Conservation (phyloP, 2,329 filamentous ascomycete genomes). For the Exophiala dermatitidis region DNA sequence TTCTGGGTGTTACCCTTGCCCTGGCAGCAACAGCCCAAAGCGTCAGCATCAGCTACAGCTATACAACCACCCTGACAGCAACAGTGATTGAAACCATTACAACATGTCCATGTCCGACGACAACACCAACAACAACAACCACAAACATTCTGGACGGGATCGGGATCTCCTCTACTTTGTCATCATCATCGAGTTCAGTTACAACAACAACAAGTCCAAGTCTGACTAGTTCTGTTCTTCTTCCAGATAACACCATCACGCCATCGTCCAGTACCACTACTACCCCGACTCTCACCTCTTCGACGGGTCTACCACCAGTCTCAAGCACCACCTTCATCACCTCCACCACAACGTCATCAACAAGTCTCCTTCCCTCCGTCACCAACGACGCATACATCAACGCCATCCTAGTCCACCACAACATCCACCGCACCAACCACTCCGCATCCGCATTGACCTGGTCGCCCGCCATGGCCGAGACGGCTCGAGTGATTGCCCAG, state of each 20-base stretch:
- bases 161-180: neutral
- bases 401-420: slow-evolving; percentile 62
- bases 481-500: slow-evolving; percentile 56
- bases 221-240: neutral
- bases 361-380: slow-evolving; percentile 2
- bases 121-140: neutral
- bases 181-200: neutral
- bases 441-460: slow-evolving; percentile 58
- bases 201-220: neutral
- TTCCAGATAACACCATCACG: slow-evolving; percentile 1
- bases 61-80: slow-evolving; percentile 13
- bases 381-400: slow-evolving; percentile 21
- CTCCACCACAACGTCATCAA: neutral
- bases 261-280: neutral
- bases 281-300: neutral
- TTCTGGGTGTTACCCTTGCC: slow-evolving; percentile 5
- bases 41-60: slow-evolving; percentile 9
- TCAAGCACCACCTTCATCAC: slow-evolving; percentile 1
- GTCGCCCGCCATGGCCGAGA: slow-evolving; percentile 55
- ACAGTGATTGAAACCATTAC: slow-evolving; percentile 14
- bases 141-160: neutral
- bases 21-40: slow-evolving; percentile 10
- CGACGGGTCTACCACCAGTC: neutral
- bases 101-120: slow-evolving; percentile 13
- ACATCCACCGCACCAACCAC: slow-evolving; percentile 78